phyloP scores from a whole-genome alignment of 2,329 filamentous ascomycete genomes.

The Penicillium sp. region DNA sequence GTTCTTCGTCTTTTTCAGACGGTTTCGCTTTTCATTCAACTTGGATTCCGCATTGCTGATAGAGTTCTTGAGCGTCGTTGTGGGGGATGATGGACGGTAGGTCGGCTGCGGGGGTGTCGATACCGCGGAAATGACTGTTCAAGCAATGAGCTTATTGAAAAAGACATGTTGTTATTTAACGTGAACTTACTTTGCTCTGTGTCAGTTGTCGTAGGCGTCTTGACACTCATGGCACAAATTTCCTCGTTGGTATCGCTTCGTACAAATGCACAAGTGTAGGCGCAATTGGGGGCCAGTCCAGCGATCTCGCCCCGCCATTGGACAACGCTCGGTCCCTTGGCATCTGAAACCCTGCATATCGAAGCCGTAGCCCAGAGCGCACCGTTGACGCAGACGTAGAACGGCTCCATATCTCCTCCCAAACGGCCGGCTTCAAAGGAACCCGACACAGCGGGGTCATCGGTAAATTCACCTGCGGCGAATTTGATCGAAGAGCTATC shows the following conservation, averaged over 20 bases:
- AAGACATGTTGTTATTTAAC: background rate
- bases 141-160: constrained; percentile 7
- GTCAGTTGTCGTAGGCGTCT: constrained; percentile 59
- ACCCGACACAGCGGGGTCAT: constrained; percentile 33
- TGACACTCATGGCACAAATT: constrained; percentile 60
- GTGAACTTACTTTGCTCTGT: constrained; percentile 54
- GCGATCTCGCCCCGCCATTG: constrained; percentile 63
- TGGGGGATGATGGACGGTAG: constrained; percentile 62
- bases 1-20: constrained; percentile 58
- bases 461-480: constrained; percentile 44
- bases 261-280: constrained; percentile 63
- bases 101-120: constrained; percentile 55
- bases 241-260: constrained; percentile 55
- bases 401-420: constrained; percentile 51
- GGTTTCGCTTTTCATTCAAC: constrained; percentile 58
- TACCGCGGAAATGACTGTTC: constrained; percentile 36
- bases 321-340: constrained; percentile 44
- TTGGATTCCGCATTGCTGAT: constrained; percentile 62
- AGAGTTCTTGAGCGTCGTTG: constrained; percentile 63
- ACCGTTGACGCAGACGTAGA: constrained; percentile 64
- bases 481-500: constrained; percentile 49
- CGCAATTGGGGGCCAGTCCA: constrained; percentile 62
- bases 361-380: constrained; percentile 63
- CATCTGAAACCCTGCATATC: constrained; percentile 49
- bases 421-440: constrained; percentile 30